Base-by-base conservation (phyloP, 225 moss, liverwort and hornwort species). In the Bryoerythrophyllum caledonicum region DNA sequence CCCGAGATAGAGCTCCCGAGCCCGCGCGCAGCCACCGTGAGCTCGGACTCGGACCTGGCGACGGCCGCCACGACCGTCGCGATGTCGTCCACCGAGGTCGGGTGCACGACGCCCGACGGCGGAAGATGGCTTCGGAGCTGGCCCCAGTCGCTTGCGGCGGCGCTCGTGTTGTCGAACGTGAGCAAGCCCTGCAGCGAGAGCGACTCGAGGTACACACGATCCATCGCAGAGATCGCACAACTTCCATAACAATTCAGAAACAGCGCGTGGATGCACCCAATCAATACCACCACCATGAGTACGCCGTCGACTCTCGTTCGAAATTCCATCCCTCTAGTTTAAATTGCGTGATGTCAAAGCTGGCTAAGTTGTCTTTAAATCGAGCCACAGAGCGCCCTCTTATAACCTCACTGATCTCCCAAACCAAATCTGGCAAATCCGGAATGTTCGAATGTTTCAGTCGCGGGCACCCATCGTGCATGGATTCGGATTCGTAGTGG, bases 141-240 rank as follows among this genome's bases (percentile, higher is more conserved):
- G 1, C 96, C 96, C 82, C 90, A 96, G 28, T 96, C 96, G 8
- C 38, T 49, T 0, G 82, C 85, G 0, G 74, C 85, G 14, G 82
- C 74, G 7, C 82, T 80, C 3, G 80, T 86, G 67, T 87, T 89
- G 34, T 75, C 71, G 66, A 84, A 84, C 0, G 67, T 71, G 17
- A 84, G 81, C 24, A 57, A 71, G 16, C 84, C 84, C 27, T 74
- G 65, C 28, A 84, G 37, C 4, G 77, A 20, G 1, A 84, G 72
- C 4, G 75, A 62, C 67, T 84, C 81, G 4, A 84, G 56, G 41
- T 40, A 41, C 17, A 41, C 21, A 9, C 84, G 84, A 62, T 81
- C 81, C 17, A 32, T 9, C 1, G 57, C 25, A 0, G 84, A 80
- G 2, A 84, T 60, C 35, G 57, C 28, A 17, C 25, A 19, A 25